Evolutionary conservation across 805 yeast genomes (phyloP), one percentile per base, ranked within the genome.

Genomic region (Saturnispora saitoi): DNA sequence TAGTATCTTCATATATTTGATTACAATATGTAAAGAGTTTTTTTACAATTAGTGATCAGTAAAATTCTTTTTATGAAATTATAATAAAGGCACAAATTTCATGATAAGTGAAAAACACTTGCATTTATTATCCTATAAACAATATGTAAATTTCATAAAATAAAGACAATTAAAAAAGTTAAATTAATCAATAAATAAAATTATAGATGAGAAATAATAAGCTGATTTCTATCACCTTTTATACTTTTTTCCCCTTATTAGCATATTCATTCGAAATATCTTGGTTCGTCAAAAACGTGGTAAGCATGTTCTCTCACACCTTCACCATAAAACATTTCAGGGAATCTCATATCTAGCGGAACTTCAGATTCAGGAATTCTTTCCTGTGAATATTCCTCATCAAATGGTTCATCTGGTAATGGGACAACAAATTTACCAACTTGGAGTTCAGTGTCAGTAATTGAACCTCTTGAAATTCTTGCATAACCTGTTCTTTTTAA

Each of bases 361-460:
- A 86, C 81, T 20, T 73, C 69, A 4, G 61, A 58, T 62, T 83
- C 89, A 12, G 68, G 70, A 19, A 86, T 63, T 54, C 77, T 76
- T 45, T 73, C 68, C 58, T 61, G 63, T 1, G 66, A 60, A 44
- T 63, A 61, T 3, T 43, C 39, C 47, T 59, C 60, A 50, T 62
- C 63, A 39, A 19, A 34, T 22, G 32, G 22, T 22, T 53, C 50
- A 9, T 54, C 61, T 26, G 51, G 45, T 14, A 47, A 31, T 36
- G 76, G 70, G 31, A 86, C 73, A 56, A 80, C 80, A 72, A 93
- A 93, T 64, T 93, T 90, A 43, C 95, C 99, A 19, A 87, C 84
- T 71, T 93, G 99, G 47, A 93, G 77, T 66, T 93, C 99, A 2
- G 99, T 93, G 63, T 93, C 99, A 0, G 99, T 93, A 56, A 93